Evolutionary conservation across 2,329 filamentous ascomycete species (phyloP).

Genomic region (Penicillium sp.): DNA sequence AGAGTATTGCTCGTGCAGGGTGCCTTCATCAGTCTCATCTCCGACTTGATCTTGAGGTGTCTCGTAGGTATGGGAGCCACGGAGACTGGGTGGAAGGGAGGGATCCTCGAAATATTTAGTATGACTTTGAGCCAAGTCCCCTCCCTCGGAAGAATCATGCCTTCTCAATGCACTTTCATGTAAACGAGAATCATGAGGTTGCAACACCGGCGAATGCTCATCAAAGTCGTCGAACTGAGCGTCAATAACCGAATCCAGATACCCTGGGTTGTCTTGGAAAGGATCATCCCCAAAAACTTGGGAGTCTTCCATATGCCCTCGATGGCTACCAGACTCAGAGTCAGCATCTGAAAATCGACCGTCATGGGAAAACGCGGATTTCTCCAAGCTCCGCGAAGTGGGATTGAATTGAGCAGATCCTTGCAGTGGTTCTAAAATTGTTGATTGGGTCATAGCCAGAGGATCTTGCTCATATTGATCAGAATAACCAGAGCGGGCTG

Average conservation of each 20-base stretch:
- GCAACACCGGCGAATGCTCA: constrained; percentile 25
- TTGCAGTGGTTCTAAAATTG: constrained; percentile 37
- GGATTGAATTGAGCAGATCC: constrained; percentile 2
- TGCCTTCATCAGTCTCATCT: not conserved
- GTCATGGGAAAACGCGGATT: constrained; percentile 38
- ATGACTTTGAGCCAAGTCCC: constrained; percentile 13
- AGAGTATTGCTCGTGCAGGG: not conserved
- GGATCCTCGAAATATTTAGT: not conserved
- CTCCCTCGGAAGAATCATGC: constrained; percentile 17
- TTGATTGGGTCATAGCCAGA: constrained; percentile 41
- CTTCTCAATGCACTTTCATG: constrained; percentile 19
- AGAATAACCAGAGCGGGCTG: constrained; percentile 3
- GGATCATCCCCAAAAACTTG: constrained; percentile 33
- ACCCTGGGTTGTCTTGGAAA: constrained; percentile 39
- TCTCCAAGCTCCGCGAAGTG: constrained; percentile 21
- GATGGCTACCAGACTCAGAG: constrained; percentile 36
- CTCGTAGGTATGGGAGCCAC: not conserved
- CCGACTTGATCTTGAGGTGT: constrained; percentile 8
- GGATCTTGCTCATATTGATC: constrained; percentile 26
- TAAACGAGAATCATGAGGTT: constrained; percentile 6
- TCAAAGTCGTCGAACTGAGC: constrained; percentile 38
- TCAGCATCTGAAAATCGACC: constrained; percentile 47
- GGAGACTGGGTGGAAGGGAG: not conserved
- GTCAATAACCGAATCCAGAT: constrained; percentile 42
- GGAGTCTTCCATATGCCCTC: constrained; percentile 29